Evolutionary conservation across 352 stramenopile species (phyloP).

Genomic region (Phytopythium aichiense): DNA sequence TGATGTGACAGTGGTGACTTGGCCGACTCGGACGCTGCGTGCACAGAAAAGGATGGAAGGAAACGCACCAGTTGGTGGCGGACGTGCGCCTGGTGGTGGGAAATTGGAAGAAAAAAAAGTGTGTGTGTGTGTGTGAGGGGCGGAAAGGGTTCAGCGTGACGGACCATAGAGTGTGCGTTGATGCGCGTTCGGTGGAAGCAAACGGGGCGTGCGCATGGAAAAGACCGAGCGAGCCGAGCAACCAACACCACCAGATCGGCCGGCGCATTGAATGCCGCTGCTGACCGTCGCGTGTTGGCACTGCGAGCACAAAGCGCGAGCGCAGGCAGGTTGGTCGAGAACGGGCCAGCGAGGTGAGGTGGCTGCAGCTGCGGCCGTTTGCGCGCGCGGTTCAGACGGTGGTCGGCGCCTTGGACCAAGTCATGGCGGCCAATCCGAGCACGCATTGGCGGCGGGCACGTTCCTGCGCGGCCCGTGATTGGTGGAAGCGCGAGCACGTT

Average conservation of each 20-base stretch:
- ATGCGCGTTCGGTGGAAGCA: neutral
- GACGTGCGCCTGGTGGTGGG: neutral
- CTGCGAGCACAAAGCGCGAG: too few relatives aligned
- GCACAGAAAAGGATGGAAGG: neutral
- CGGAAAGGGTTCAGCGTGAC: neutral
- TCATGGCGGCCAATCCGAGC: neutral
- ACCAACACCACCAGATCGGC: neutral
- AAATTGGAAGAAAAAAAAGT: too few relatives aligned
- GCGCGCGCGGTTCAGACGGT: conserved; percentile 1
- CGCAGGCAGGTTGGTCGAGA: too few relatives aligned
- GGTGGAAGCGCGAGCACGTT: neutral
- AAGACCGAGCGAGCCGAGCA: neutral
- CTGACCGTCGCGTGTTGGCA: too few relatives aligned
- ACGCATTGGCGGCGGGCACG: neutral
- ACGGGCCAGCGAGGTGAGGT: too few relatives aligned
- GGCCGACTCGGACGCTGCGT: neutral
- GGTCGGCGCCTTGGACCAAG: neutral
- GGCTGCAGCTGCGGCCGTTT: neutral
- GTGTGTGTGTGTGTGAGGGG: too few relatives aligned
- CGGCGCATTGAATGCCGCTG: too few relatives aligned
- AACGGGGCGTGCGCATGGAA: neutral
- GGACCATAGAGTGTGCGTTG: neutral
- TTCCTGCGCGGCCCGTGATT: neutral
- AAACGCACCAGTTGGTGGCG: neutral
- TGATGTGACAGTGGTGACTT: conserved; percentile 1